phyloP scores from a whole-genome alignment of 1,284 basidiomycete species.

The Bondarzewia mesenterica region DNA sequence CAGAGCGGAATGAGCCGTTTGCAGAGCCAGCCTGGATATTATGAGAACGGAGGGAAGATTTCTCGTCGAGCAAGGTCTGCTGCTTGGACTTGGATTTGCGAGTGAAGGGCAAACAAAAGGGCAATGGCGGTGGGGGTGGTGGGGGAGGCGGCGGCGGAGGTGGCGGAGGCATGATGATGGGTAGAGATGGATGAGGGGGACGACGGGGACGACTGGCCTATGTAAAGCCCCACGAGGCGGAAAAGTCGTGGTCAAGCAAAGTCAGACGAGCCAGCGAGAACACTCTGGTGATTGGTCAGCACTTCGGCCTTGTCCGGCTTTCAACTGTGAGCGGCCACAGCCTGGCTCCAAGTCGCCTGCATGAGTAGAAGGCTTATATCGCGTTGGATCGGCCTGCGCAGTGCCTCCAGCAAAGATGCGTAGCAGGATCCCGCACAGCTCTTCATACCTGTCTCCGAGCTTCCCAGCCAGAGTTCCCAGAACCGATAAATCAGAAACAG shows the following conservation, averaged over 20 bases:
- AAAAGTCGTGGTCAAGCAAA: background rate
- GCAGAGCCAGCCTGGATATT: no score
- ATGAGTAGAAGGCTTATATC: no score
- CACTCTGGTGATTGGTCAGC: background rate
- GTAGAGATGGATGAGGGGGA: background rate
- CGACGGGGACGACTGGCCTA: background rate
- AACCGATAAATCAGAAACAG: no score
- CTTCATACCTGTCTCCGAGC: no score
- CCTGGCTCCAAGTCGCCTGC: no score
- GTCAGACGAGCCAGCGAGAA: background rate
- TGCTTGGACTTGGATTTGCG: constrained; percentile 17
- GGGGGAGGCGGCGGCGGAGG: constrained; percentile 33
- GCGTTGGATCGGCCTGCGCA: no score
- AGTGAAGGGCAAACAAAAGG: constrained; percentile 47
- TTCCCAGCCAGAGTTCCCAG: no score
- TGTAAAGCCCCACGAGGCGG: background rate
- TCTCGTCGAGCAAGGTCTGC: constrained; percentile 7
- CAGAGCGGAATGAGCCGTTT: constrained; percentile 2
- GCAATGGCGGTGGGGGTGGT: constrained; percentile 48
- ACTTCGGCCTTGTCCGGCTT: background rate
- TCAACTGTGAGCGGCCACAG: no score
- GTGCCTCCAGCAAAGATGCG: no score
- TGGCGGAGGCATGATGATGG: constrained; percentile 12
- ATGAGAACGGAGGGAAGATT: constrained; percentile 6
- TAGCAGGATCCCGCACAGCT: no score